phyloP scores from a whole-genome alignment of 371 early-diverging fungal species.

The Haplosporangium sp. region DNA sequence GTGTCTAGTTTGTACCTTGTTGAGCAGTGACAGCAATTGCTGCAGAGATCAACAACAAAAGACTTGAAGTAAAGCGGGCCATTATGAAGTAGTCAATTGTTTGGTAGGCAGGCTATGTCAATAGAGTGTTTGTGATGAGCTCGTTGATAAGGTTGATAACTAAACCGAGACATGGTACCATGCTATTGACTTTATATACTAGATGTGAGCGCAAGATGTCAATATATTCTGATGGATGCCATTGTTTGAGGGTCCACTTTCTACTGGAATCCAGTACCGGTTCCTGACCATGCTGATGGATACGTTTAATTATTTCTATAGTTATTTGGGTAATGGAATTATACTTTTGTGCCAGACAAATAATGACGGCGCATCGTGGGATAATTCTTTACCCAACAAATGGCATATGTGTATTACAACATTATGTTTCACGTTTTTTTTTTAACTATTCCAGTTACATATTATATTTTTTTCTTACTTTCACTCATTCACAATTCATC shows the following conservation, averaged over 20 bases:
- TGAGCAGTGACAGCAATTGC: constrained; percentile 25
- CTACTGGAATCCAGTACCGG: not conserved
- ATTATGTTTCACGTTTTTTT: not conserved
- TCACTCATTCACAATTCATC: constrained; percentile 6
- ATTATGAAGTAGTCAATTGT: constrained; percentile 8
- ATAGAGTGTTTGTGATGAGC: not conserved
- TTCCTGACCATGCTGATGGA: no score
- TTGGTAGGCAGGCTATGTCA: not conserved
- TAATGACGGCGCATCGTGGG: no score
- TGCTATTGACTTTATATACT: not conserved
- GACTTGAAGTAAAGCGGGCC: constrained; percentile 21
- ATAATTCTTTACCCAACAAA: no score
- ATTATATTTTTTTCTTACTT: not conserved
- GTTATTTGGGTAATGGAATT: no score
- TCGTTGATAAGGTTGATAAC: not conserved
- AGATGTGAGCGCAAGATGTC: not conserved
- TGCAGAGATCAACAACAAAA: constrained; percentile 27
- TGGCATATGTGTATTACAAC: not conserved
- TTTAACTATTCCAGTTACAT: not conserved
- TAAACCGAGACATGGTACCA: not conserved
- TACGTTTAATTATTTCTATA: no score
- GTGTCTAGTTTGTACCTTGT: constrained; percentile 14
- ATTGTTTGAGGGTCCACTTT: not conserved
- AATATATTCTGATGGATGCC: not conserved
- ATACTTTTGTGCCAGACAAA: no score